Percentiles rank a stretch among this genome's conserved stretches.
These are phyloP conservation scores for Alternaria brassicicola DNA, from an alignment of 2,329 filamentous ascomycete genomes.

Conservation along the genomic window DNA sequence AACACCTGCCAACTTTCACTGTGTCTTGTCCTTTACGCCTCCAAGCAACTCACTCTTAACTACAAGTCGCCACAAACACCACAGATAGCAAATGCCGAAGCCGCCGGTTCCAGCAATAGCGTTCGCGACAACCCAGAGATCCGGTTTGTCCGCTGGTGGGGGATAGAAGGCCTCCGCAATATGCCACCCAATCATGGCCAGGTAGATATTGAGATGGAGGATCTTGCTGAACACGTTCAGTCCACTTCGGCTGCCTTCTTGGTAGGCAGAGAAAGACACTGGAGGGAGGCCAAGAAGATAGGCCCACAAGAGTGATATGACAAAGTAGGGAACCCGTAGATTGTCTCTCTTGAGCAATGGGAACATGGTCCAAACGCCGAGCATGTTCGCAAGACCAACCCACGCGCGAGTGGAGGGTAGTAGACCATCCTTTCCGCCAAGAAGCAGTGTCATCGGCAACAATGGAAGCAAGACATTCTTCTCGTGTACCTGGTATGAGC, in stretches of 20 bases:
- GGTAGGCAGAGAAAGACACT: conserved; percentile 72
- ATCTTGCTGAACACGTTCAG: conserved; percentile 66
- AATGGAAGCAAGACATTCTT: conserved; percentile 94
- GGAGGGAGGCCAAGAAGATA: conserved; percentile 89
- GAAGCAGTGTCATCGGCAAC: conserved; percentile 87
- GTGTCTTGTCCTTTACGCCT: conserved; percentile 48
- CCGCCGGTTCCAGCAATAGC: conserved; percentile 84
- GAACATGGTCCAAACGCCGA: conserved; percentile 92
- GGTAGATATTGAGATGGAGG: conserved; percentile 77
- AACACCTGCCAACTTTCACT: conserved; percentile 31
- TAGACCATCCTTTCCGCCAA: conserved; percentile 79
- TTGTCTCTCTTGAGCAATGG: conserved; percentile 87
- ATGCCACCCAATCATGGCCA: conserved; percentile 82
- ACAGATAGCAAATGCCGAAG: conserved; percentile 86
- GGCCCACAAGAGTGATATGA: conserved; percentile 86
- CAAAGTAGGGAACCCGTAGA: conserved; percentile 80
- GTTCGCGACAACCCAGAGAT: conserved; percentile 93
- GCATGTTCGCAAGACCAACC: conserved; percentile 94
- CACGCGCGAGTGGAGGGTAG: conserved; percentile 79
- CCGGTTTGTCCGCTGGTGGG: conserved; percentile 79
- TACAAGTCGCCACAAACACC: conserved; percentile 78
- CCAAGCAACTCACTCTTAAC: conserved; percentile 61
- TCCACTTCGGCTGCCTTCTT: conserved; percentile 52
- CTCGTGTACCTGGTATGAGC: conserved; percentile 97
- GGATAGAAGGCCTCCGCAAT: conserved; percentile 69